These are phyloP conservation scores for Pyrenophora graminea DNA, from an alignment of 2,329 filamentous ascomycete species.

Conservation along the genomic window DNA sequence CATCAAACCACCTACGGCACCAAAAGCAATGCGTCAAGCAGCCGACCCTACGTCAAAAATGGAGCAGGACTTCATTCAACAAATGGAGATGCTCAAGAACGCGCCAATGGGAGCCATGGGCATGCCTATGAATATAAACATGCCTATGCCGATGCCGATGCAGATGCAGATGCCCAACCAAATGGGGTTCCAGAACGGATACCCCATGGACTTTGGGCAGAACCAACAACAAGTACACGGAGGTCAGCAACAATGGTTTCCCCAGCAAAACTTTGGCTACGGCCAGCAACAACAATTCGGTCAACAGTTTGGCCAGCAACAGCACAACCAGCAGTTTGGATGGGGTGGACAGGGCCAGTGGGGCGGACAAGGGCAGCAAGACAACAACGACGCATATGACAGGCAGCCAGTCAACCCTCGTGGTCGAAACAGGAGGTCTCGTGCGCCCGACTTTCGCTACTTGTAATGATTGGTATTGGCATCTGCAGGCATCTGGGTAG, in stretches of 20 bases:
- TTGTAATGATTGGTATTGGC: conserved; percentile 5
- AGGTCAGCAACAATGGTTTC: conserved; percentile 40
- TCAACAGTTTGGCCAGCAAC: conserved; percentile 11
- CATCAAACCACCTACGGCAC: conserved; percentile 52
- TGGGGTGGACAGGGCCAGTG: conserved; percentile 14
- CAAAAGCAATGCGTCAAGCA: conserved; percentile 54
- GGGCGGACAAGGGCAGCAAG: conserved; percentile 8
- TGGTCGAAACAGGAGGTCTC: conserved; percentile 75
- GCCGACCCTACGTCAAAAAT: conserved; percentile 56
- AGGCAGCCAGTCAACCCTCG: conserved; percentile 94
- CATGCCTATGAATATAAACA: conserved; percentile 36
- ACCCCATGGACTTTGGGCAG: conserved; percentile 20
- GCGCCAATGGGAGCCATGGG: conserved; percentile 45
- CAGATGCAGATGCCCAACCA: conserved; percentile 5
- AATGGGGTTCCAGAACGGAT: conserved; percentile 1
- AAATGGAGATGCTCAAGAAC: conserved; percentile 52
- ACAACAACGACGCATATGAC: conserved; percentile 73
- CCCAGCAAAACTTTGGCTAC: conserved; percentile 57
- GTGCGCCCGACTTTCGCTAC: conserved; percentile 75
- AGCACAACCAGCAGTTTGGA: conserved; percentile 19
- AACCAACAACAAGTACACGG: conserved; percentile 9
- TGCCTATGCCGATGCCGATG: conserved; percentile 21
- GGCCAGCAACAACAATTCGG: conserved; percentile 10
- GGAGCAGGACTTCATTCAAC: conserved; percentile 50
- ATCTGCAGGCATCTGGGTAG: neutral